Evolutionary conservation across 1,284 basidiomycete genomes (phyloP), one percentile per base, ranked within the genome.

Genomic region (Cerrena zonata): DNA sequence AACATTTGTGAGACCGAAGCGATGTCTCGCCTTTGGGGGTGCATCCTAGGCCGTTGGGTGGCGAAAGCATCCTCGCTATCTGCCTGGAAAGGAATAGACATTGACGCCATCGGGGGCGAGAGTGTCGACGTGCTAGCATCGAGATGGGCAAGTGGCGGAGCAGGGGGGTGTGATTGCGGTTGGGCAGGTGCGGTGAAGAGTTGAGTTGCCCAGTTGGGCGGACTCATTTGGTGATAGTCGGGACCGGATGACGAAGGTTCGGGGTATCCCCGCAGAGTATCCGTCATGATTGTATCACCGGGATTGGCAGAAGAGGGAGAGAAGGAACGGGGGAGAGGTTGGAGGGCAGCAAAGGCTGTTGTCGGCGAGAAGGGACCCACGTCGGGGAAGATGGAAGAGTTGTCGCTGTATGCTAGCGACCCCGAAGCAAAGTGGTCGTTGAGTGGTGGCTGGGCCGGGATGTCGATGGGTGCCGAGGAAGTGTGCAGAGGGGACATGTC

Each of bases 141-240:
- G n/a, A n/a, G n/a, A n/a, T n/a, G n/a, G 43, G 60, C 49, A 40
- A 54, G 53, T 42, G 59, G 56, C 21, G 53, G 51, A 27, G 44
- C 52, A 19, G 54, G 48, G 12, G 52, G 55, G 49, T 57, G 58
- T 15, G 55, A 56, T 45, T 51, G 55, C 37, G 45, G 51, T 47
- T 47, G 58, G 38, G 51, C 25, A 13, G 42, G 36, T 22, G 34
- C 45, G 51, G 58, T 79, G 75, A 78, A 87, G 40, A 84, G 70
- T 54, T 86, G 79, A 5, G 80, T 68, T 18, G 81, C 79, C 85
- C 84, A 88, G 11, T 71, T 57, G 52, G 76, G 81, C 13, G 75
- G 70, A 53, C 73, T 74, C 36, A 78, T 62, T 52, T 56, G 54
- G n/a, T 78, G 70, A 5, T 76, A 75, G 45, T 82, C 79, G 22